These are phyloP conservation scores for Arthrobotrys megalospora DNA, from an alignment of 2,329 filamentous ascomycete genomes.

Conservation along the genomic window DNA sequence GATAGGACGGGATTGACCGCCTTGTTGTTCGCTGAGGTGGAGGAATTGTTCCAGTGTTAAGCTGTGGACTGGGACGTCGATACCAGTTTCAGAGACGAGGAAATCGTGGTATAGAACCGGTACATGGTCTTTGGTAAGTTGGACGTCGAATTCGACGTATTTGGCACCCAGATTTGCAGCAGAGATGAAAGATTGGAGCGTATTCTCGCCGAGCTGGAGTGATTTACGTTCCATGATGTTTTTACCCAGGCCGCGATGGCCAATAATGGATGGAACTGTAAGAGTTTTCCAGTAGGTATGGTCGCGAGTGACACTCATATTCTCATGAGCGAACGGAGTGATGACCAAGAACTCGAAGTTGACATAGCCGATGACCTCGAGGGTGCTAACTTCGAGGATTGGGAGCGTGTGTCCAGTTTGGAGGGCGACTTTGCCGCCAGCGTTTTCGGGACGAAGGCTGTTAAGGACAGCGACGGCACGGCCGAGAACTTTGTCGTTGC, in stretches of 20 bases:
- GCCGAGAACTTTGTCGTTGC: slow-evolving; percentile 84
- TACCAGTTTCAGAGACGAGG: slow-evolving; percentile 95
- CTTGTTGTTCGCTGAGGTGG: slow-evolving; percentile 63
- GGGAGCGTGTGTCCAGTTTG: slow-evolving; percentile 94
- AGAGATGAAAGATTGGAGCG: slow-evolving; percentile 93
- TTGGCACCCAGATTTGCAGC: slow-evolving; percentile 91
- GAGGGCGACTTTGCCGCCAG: slow-evolving; percentile 87
- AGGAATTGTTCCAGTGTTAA: slow-evolving; percentile 84
- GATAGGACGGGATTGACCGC: slow-evolving; percentile 68
- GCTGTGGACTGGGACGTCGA: slow-evolving; percentile 95
- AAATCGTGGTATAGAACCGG: slow-evolving; percentile 99
- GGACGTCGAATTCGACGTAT: slow-evolving; percentile 86
- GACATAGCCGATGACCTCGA: slow-evolving; percentile 90
- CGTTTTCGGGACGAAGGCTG: slow-evolving; percentile 85
- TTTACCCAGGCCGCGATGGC: slow-evolving; percentile 85
- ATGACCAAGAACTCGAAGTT: slow-evolving; percentile 98
- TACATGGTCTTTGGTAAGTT: slow-evolving; percentile 98
- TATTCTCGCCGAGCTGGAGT: slow-evolving; percentile 95
- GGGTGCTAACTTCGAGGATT: slow-evolving; percentile 81
- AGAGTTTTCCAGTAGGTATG: slow-evolving; percentile 98
- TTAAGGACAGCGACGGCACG: slow-evolving; percentile 90
- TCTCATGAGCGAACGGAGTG: slow-evolving; percentile 92
- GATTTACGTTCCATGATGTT: slow-evolving; percentile 87
- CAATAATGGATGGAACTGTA: slow-evolving; percentile 74
- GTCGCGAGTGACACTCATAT: slow-evolving; percentile 89